A percentile compares a stretch with the other conserved stretches of the same genome.
phyloP scores from a whole-genome alignment of 2,329 filamentous ascomycete species.

The Fusarium continuum region DNA sequence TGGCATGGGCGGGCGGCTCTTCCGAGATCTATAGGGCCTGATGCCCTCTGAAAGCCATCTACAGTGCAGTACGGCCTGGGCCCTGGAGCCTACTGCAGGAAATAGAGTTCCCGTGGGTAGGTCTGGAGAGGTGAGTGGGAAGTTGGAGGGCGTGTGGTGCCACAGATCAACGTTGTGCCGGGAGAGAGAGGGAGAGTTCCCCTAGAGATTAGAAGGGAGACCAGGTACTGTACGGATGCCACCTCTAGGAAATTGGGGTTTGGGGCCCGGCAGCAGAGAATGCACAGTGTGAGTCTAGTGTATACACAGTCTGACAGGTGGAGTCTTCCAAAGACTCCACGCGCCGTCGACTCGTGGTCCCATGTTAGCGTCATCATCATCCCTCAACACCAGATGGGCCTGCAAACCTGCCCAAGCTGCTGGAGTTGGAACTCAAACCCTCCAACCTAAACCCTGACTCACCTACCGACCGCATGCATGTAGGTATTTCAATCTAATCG shows the following conservation, averaged over 20 bases:
- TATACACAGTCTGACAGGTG: slow-evolving; percentile 8
- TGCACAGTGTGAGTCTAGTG: slow-evolving; percentile 11
- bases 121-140: slow-evolving; percentile 3
- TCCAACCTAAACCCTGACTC: not conserved
- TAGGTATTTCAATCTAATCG: slow-evolving; percentile 15
- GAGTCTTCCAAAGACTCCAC: slow-evolving; percentile 18
- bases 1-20: slow-evolving; percentile 8
- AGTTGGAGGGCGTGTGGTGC: slow-evolving; percentile 17
- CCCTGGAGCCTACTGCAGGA: not conserved
- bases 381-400: slow-evolving; percentile 34
- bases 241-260: too few species aligned
- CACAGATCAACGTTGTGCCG: slow-evolving; percentile 17
- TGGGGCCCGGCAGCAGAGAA: not conserved
- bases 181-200: slow-evolving; percentile 4
- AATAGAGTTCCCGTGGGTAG: slow-evolving; percentile 6
- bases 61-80: too few species aligned
- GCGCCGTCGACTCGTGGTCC: slow-evolving; percentile 31
- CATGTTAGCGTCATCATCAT: slow-evolving; percentile 43
- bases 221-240: too few species aligned
- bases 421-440: slow-evolving; percentile 13
- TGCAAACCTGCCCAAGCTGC: slow-evolving; percentile 30
- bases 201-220: slow-evolving; percentile 10
- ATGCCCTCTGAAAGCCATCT: not conserved
- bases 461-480: not conserved
- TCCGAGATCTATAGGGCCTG: slow-evolving; percentile 29